phyloP scores from a whole-genome alignment of 805 yeast species.

The Pichia rugopelliculosa region DNA sequence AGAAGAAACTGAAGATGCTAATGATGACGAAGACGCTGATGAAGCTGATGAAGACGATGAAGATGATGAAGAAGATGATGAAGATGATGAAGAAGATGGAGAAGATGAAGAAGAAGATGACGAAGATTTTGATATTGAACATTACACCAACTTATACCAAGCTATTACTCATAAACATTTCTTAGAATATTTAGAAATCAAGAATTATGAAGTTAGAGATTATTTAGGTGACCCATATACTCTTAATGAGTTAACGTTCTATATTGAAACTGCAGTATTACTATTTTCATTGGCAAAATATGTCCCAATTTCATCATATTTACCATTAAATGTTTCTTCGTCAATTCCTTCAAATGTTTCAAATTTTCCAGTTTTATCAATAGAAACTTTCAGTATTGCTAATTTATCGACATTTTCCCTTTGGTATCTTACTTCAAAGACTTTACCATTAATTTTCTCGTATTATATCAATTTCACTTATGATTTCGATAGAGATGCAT shows the following conservation, averaged over 20 bases:
- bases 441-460: slow-evolving; percentile 36
- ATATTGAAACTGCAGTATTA: slow-evolving; percentile 20
- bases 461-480: slow-evolving; percentile 49
- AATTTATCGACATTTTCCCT: slow-evolving; percentile 28
- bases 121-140: slow-evolving; percentile 13
- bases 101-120: slow-evolving; percentile 11
- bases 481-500: slow-evolving; percentile 48
- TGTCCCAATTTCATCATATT: slow-evolving; percentile 16
- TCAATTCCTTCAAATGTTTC: slow-evolving; percentile 20
- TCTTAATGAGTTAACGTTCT: slow-evolving; percentile 21
- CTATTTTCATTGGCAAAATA: slow-evolving; percentile 12
- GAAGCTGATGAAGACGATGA: slow-evolving; percentile 9
- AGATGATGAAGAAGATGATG: slow-evolving; percentile 10
- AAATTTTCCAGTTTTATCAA: slow-evolving; percentile 29
- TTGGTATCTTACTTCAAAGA: slow-evolving; percentile 37
- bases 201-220: slow-evolving; percentile 25
- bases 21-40: slow-evolving; percentile 50
- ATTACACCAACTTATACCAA: slow-evolving; percentile 5
- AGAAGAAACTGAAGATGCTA: slow-evolving; percentile 75
- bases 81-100: slow-evolving; percentile 48
- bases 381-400: slow-evolving; percentile 27
- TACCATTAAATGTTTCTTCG: slow-evolving; percentile 21
- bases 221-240: slow-evolving; percentile 28
- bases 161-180: slow-evolving; percentile 9
- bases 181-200: slow-evolving; percentile 18